phyloP scores from a whole-genome alignment of 768 basidiomycete genomes.

The Mycena polygramma region DNA sequence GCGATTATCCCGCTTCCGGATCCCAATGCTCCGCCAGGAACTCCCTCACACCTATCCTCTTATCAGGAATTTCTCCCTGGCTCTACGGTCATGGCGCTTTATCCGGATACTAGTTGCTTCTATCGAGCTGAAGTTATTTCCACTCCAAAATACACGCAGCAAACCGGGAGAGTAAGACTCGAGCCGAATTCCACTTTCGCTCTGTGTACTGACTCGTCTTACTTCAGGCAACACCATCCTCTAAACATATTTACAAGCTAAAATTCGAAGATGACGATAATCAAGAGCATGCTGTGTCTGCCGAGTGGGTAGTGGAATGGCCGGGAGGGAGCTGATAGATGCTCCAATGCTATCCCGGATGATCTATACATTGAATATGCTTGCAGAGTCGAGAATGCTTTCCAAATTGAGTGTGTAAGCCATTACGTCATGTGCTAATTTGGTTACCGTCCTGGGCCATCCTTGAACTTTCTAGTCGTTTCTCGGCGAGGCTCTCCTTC shows the following conservation, averaged over 20 bases:
- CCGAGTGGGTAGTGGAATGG: slow-evolving; percentile 88
- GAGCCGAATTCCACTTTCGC: slow-evolving; percentile 25
- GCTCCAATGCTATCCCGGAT: too few relatives aligned
- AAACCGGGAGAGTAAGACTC: slow-evolving; percentile 48
- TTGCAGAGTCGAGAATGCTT: too few relatives aligned
- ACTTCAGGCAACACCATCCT: slow-evolving; percentile 50
- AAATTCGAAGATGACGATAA: slow-evolving; percentile 93
- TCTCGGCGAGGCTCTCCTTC: slow-evolving; percentile 20
- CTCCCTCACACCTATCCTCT: slow-evolving; percentile 72
- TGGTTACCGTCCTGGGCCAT: not conserved
- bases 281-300: slow-evolving; percentile 81
- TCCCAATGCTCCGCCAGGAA: slow-evolving; percentile 67
- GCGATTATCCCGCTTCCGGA: slow-evolving; percentile 88
- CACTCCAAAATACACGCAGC: slow-evolving; percentile 65
- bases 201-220: not conserved
- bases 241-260: slow-evolving; percentile 77
- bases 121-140: slow-evolving; percentile 88
- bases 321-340: slow-evolving; percentile 55
- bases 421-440: slow-evolving; percentile 1
- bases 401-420: too few relatives aligned
- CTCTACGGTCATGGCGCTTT: slow-evolving; percentile 87
- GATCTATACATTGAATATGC: too few relatives aligned
- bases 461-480: slow-evolving; percentile 26
- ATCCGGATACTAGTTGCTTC: slow-evolving; percentile 92
- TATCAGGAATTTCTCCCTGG: slow-evolving; percentile 81